Percentiles rank a stretch among this genome's conserved stretches.
Conservation (phyloP, 306 rosid genomes). For the Acacia crassicarpa region DNA sequence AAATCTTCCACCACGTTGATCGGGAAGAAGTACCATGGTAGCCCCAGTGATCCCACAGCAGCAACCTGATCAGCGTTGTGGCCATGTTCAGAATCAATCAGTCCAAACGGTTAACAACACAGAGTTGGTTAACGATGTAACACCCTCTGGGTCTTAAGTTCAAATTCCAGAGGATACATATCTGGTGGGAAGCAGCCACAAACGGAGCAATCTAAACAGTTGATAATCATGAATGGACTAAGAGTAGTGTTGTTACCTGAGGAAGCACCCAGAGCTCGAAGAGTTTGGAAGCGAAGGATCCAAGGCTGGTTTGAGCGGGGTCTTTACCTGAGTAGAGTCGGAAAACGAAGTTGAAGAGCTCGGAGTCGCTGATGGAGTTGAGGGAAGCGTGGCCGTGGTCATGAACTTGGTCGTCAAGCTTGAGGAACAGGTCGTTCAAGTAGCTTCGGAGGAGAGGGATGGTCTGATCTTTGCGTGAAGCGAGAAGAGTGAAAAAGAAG, state of each 20-base stretch:
- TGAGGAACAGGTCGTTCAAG: constrained; percentile 43
- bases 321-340: constrained; percentile 39
- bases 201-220: too few species aligned
- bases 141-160: too few species aligned
- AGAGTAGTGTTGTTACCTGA: neutral
- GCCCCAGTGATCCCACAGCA: neutral
- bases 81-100: too few species aligned
- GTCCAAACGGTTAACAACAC: too few species aligned
- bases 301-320: constrained; percentile 30
- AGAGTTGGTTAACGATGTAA: too few species aligned
- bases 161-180: too few species aligned
- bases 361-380: constrained; percentile 39
- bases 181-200: too few species aligned
- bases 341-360: constrained; percentile 51
- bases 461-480: constrained; percentile 42
- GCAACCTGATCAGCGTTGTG: neutral
- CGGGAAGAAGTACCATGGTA: neutral
- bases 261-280: neutral
- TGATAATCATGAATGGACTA: too few species aligned
- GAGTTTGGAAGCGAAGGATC: neutral
- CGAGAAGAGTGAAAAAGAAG: constrained; percentile 44
- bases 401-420: constrained; percentile 40
- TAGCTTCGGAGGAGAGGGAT: constrained; percentile 40
- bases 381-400: constrained; percentile 34
- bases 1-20: constrained; percentile 8